A percentile compares a stretch with the other conserved stretches of the same genome.
Evolutionary conservation across 2,329 filamentous ascomycete genomes (phyloP).

Genomic region (Xylariaceae sp.): DNA sequence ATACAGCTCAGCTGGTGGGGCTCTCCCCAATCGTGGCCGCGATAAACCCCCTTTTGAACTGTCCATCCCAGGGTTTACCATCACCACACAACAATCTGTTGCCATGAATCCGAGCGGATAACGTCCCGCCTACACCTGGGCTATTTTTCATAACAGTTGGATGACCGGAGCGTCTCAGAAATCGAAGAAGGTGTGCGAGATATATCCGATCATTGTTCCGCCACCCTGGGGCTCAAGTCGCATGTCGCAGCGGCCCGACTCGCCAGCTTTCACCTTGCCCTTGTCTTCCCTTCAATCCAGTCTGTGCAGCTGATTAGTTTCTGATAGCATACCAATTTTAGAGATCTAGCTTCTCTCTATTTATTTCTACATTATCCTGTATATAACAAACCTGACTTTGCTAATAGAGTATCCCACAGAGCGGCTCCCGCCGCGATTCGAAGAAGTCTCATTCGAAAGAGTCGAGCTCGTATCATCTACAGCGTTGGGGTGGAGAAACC

Average conservation of each 20-base stretch:
- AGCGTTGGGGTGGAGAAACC: conserved; percentile 16
- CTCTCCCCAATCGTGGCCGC: conserved; percentile 4
- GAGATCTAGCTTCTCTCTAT: too few species aligned
- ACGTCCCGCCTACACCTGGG: neutral
- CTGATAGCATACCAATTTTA: too few species aligned
- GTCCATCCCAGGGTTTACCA: neutral
- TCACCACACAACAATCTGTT: neutral
- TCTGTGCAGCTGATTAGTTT: too few species aligned
- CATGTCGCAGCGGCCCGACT: too few species aligned
- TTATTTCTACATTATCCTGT: neutral
- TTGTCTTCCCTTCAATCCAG: too few species aligned
- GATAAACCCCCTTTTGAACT: neutral
- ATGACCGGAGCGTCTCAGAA: too few species aligned
- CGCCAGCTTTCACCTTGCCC: too few species aligned
- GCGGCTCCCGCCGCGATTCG: conserved; percentile 8
- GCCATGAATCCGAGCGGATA: neutral
- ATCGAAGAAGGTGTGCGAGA: too few species aligned
- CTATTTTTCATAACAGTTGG: too few species aligned
- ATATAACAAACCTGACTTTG: neutral
- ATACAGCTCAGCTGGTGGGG: conserved; percentile 12
- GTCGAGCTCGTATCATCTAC: conserved; percentile 14
- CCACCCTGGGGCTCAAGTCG: too few species aligned
- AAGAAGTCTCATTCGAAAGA: too few species aligned
- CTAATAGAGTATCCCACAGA: conserved; percentile 1
- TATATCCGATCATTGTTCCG: too few species aligned